Evolutionary conservation across 139 green algal genomes (phyloP), one percentile per base, ranked within the genome.

Genomic region (Pseudopediastrum boryanum): DNA sequence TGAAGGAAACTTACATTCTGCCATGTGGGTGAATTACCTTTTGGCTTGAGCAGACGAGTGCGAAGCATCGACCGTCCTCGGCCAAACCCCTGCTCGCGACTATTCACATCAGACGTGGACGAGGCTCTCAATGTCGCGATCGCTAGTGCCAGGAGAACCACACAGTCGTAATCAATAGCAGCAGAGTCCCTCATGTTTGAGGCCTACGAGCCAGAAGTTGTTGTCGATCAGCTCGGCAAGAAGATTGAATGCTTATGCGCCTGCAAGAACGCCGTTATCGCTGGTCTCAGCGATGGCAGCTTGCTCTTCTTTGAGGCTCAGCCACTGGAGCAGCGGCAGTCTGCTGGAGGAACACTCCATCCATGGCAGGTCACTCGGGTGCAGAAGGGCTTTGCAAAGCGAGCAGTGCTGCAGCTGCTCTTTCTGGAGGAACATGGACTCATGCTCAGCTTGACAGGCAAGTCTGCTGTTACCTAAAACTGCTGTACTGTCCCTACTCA

Each of bases 171-270:
- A 21, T 59, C 50, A 21, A 21, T 59, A 59, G 50, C 19, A 21
- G 50, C 19, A 59, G 50, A 21, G 50, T 19, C 19, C 19, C 19
- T 59, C 19, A 27, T 21, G 50, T 87, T 85, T 48, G 43, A 66
- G 21, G 84, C 84, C 19, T 88, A 77, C 38, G 61, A 67, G n/a
- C n/a, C 36, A 19, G 36, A 59, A 4, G 67, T 78, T 4, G 79
- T 88, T 21, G 65, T 85, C 13, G 81, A 85, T 38, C 76, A 88
- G 2, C 85, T 88, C 27, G 69, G 69, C 3, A 77, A 77, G 58
- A 77, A 79, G 31, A 79, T 88, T n/a, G 66, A 83, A 13, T 38
- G 52, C 3, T 33, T 86, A 0, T 82, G 79, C 35, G 19, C 71
- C 16, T 77, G 66, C 44, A 59, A 52, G 2, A 68, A 75, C 10